A percentile compares a stretch with the other conserved stretches of the same genome.
phyloP scores from a whole-genome alignment of 345 rosid genomes.

The Boechera divaricarpa region DNA sequence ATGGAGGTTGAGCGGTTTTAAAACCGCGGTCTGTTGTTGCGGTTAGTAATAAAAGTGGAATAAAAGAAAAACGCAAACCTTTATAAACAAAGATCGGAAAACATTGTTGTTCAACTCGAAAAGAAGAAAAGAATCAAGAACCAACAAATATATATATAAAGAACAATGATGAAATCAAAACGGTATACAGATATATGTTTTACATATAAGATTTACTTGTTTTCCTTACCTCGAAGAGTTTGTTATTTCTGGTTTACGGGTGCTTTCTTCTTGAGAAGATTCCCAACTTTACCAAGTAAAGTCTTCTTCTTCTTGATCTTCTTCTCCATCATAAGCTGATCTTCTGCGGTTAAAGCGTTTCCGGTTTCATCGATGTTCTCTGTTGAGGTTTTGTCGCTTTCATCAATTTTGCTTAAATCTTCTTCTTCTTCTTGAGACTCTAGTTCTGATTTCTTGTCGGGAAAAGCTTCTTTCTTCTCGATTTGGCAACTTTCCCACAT shows the following conservation, averaged over 20 bases:
- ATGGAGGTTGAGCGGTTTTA: conserved; percentile 6
- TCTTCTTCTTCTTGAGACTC: conserved; percentile 86
- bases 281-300: conserved; percentile 88
- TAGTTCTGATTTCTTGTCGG: conserved; percentile 68
- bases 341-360: conserved; percentile 60
- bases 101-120: conserved; percentile 32
- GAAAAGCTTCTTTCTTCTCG: conserved; percentile 92
- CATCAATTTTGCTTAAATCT: conserved; percentile 65
- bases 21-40: conserved; percentile 16
- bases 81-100: conserved; percentile 26
- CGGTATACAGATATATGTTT: conserved; percentile 28
- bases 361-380: conserved; percentile 61
- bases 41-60: neutral
- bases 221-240: conserved; percentile 37
- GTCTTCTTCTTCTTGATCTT: conserved; percentile 86
- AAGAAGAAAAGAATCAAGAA: conserved; percentile 44
- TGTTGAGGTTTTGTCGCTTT: conserved; percentile 57
- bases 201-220: conserved; percentile 8
- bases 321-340: conserved; percentile 50
- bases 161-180: conserved; percentile 41
- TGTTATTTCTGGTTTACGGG: conserved; percentile 66
- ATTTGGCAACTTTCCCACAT: conserved; percentile 99
- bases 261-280: conserved; percentile 90
- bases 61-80: conserved; percentile 29
- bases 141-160: conserved; percentile 35